Percentiles rank a stretch among this genome's conserved stretches.
phyloP scores from a whole-genome alignment of 176 grass and related monocot genomes.

The Dendrocalamus sinicus region DNA sequence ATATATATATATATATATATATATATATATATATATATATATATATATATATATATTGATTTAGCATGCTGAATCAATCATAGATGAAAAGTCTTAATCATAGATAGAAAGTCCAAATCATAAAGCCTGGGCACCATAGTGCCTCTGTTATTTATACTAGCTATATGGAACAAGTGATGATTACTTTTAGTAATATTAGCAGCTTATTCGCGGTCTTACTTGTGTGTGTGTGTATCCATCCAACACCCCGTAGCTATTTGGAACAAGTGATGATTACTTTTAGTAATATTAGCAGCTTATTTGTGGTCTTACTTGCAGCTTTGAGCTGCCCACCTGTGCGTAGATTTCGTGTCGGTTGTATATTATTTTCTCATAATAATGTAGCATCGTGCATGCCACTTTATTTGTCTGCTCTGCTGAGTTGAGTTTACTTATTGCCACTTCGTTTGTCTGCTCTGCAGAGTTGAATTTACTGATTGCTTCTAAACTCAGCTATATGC shows the following conservation, averaged over 20 bases:
- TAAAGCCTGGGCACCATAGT: too few species aligned
- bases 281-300: not conserved
- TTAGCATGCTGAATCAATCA: too few species aligned
- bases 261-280: not conserved
- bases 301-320: not conserved
- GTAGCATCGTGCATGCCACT: not conserved
- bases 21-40: too few species aligned
- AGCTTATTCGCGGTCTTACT: too few species aligned
- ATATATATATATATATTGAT: too few species aligned
- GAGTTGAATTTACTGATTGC: constrained; percentile 4
- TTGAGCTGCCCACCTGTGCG: not conserved
- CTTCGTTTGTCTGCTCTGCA: not conserved
- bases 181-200: too few species aligned
- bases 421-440: not conserved
- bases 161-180: too few species aligned
- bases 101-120: too few species aligned
- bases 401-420: not conserved
- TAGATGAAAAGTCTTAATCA: too few species aligned
- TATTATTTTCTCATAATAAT: not conserved
- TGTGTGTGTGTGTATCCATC: not conserved
- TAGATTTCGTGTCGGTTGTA: not conserved
- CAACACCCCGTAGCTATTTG: not conserved
- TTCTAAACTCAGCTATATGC: not conserved
- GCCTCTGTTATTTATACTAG: too few species aligned
- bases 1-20: too few species aligned